Conservation (phyloP, 1,284 basidiomycete genomes). For the Mycosarcoma mackinlayi region DNA sequence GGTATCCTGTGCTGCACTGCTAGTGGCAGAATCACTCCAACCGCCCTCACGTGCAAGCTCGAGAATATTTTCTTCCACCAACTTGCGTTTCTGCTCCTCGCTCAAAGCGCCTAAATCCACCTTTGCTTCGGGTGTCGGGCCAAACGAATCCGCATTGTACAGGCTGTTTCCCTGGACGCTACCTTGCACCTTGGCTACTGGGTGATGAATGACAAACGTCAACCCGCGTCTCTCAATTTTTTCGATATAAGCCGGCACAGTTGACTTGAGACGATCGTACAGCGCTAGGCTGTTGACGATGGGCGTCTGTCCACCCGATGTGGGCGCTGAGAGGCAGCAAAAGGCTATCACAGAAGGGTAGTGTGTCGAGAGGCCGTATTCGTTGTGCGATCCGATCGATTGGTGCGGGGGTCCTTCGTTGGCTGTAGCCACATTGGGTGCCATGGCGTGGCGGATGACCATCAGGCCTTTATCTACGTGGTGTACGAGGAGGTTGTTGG, state of each 20-base stretch:
- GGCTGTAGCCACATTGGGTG: slow-evolving; percentile 48
- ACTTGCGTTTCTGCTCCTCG: slow-evolving; percentile 34
- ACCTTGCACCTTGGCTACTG: slow-evolving; percentile 36
- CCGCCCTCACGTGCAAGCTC: slow-evolving; percentile 48
- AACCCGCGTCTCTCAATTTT: slow-evolving; percentile 27
- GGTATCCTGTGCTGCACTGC: not conserved
- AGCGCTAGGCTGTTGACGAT: slow-evolving; percentile 47
- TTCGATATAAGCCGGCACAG: slow-evolving; percentile 21
- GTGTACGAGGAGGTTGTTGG: slow-evolving; percentile 15
- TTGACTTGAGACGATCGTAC: slow-evolving; percentile 39
- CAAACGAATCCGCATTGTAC: slow-evolving; percentile 45
- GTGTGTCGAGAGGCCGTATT: slow-evolving; percentile 47
- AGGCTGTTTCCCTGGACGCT: slow-evolving; percentile 44
- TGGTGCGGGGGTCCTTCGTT: slow-evolving; percentile 51
- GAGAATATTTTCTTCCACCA: slow-evolving; percentile 45
- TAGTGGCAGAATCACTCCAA: slow-evolving; percentile 9
- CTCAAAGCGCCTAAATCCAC: slow-evolving; percentile 15
- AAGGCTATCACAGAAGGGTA: slow-evolving; percentile 50
- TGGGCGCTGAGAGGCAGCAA: slow-evolving; percentile 44
- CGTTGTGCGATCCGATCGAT: slow-evolving; percentile 49
- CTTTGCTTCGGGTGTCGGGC: slow-evolving; percentile 23
- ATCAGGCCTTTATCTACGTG: slow-evolving; percentile 53
- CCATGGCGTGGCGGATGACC: slow-evolving; percentile 42
- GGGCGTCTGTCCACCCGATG: slow-evolving; percentile 44
- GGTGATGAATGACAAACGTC: slow-evolving; percentile 51